A percentile compares a stretch with the other conserved stretches of the same genome.
Conservation (phyloP, 2,329 filamentous ascomycete genomes). For the Cucurbitaria berberidis region DNA sequence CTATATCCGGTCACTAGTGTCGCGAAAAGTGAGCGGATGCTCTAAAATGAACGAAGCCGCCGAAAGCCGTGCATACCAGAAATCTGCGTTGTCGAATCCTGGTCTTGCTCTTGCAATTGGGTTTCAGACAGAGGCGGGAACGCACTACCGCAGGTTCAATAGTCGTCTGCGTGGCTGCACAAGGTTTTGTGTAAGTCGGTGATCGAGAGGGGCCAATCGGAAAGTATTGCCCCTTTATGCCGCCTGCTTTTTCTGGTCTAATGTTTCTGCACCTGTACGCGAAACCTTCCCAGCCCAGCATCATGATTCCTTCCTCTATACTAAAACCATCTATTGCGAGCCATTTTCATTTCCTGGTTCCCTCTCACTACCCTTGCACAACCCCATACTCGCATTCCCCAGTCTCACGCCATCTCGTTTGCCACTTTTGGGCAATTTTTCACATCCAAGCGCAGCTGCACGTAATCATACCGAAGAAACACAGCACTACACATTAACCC, state of each 20-base stretch:
- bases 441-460: conserved; percentile 12
- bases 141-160: neutral
- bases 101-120: neutral
- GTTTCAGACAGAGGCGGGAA: neutral
- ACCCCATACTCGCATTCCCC: conserved; percentile 1
- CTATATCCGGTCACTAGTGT: too few relatives aligned
- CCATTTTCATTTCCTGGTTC: conserved; percentile 6
- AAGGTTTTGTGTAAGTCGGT: conserved; percentile 12
- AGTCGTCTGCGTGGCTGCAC: neutral
- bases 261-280: conserved; percentile 18
- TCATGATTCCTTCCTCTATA: conserved; percentile 16
- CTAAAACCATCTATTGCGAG: conserved; percentile 11
- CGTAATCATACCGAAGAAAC: conserved; percentile 20
- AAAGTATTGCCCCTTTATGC: conserved; percentile 11
- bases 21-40: too few relatives aligned
- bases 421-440: conserved; percentile 3
- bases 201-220: conserved; percentile 15
- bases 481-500: conserved; percentile 16
- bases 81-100: too few relatives aligned
- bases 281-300: conserved; percentile 20
- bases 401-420: conserved; percentile 1
- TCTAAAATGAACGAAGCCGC: too few relatives aligned
- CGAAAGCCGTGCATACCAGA: too few relatives aligned
- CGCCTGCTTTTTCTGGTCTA: conserved; percentile 17
- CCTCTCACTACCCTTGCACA: conserved; percentile 7